Evolutionary conservation across 345 rosid species (phyloP).

Genomic region (Melaleuca alternifolia): DNA sequence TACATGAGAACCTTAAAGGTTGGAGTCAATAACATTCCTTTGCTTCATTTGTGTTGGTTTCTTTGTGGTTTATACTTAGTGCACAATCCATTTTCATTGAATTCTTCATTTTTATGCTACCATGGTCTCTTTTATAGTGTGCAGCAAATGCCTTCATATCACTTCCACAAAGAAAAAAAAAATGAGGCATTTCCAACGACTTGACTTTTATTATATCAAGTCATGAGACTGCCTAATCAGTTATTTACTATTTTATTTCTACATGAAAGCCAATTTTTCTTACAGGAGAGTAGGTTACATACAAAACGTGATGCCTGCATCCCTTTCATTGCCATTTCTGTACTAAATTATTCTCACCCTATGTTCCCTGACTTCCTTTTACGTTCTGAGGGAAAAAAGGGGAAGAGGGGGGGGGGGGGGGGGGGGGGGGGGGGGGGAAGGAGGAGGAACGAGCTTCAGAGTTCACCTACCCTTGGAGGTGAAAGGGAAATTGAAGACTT

Average conservation of each 20-base stretch:
- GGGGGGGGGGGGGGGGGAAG: too few species aligned
- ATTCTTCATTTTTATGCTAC: not conserved
- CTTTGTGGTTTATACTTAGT: not conserved
- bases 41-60: not conserved
- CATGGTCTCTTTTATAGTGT: not conserved
- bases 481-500: not conserved
- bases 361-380: not conserved
- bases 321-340: not conserved
- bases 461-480: not conserved
- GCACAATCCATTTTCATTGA: not conserved
- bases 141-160: not conserved
- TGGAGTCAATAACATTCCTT: slow-evolving; percentile 7
- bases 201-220: not conserved
- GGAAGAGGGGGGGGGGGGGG: too few species aligned
- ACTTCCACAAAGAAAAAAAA: not conserved
- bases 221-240: not conserved
- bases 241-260: not conserved
- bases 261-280: not conserved
- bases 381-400: not conserved
- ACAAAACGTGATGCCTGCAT: not conserved
- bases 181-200: not conserved
- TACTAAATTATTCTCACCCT: not conserved
- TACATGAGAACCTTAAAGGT: slow-evolving; percentile 99
- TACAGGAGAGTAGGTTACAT: not conserved
- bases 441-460: not conserved